A percentile compares a stretch with the other conserved stretches of the same genome.
Conservation (phyloP, 2,329 filamentous ascomycete genomes). For the Furcasterigmium furcatum region DNA sequence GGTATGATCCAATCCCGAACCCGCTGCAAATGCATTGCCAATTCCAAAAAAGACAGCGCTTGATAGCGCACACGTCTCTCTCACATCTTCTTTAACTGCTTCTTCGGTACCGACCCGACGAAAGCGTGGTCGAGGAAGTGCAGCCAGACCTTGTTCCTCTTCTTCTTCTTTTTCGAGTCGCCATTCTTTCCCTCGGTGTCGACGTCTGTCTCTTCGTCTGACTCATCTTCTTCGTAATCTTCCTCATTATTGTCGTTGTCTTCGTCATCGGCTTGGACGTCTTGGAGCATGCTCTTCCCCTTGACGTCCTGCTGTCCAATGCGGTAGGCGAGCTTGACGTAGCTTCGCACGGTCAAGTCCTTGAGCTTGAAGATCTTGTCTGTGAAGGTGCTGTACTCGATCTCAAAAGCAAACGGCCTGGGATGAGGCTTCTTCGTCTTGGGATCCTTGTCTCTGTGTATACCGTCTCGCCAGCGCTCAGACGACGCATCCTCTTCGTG, state of each 20-base stretch:
- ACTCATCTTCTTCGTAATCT: slow-evolving; percentile 18
- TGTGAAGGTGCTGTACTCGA: slow-evolving; percentile 82
- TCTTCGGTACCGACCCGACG: slow-evolving; percentile 65
- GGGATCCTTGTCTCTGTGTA: slow-evolving; percentile 57
- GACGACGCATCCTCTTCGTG: slow-evolving; percentile 24
- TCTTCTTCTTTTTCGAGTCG: slow-evolving; percentile 47
- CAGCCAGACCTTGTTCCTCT: slow-evolving; percentile 69
- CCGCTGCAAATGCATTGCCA: no score
- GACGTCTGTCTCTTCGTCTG: slow-evolving; percentile 21
- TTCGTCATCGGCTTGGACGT: slow-evolving; percentile 20
- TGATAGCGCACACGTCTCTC: no score
- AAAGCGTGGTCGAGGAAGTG: slow-evolving; percentile 78
- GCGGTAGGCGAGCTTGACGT: slow-evolving; percentile 73
- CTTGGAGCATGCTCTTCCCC: slow-evolving; percentile 15
- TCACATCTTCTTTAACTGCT: slow-evolving; percentile 55
- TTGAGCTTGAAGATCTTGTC: slow-evolving; percentile 72
- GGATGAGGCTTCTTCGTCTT: slow-evolving; percentile 52
- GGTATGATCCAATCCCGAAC: no score
- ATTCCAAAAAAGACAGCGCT: no score
- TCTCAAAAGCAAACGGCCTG: slow-evolving; percentile 66
- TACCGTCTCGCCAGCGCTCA: slow-evolving; percentile 60
- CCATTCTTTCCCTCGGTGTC: slow-evolving; percentile 40
- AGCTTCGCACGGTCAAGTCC: slow-evolving; percentile 82
- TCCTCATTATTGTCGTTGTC: slow-evolving; percentile 19
- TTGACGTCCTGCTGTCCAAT: slow-evolving; percentile 55